phyloP scores from a whole-genome alignment of 805 yeast genomes.

The Pichia deserticola region DNA sequence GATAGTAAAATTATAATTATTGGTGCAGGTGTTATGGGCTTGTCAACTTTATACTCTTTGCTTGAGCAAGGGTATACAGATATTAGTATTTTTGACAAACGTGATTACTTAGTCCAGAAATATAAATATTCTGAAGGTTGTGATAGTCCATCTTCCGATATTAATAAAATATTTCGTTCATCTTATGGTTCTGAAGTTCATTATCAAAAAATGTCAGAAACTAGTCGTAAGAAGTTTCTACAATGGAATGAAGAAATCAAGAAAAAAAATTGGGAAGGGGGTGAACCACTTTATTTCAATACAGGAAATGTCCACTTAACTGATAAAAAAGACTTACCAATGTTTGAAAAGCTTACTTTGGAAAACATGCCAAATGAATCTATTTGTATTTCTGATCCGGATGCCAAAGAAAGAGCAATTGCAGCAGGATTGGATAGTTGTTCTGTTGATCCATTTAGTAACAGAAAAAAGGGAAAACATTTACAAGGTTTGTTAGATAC shows the following conservation, averaged over 20 bases:
- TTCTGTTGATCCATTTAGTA: constrained; percentile 14
- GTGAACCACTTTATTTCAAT: constrained; percentile 14
- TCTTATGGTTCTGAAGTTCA: constrained; percentile 14
- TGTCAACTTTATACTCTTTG: constrained; percentile 32
- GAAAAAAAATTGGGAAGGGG: constrained; percentile 12
- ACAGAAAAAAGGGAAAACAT: constrained; percentile 9
- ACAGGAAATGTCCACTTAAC: constrained; percentile 14
- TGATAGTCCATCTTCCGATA: constrained; percentile 19
- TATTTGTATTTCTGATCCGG: constrained; percentile 10
- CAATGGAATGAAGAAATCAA: constrained; percentile 16
- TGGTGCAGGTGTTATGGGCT: constrained; percentile 47
- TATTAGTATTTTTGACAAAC: constrained; percentile 15
- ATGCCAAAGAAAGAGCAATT: constrained; percentile 17
- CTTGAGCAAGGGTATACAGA: constrained; percentile 14
- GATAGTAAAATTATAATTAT: constrained; percentile 26
- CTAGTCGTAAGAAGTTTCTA: constrained; percentile 13
- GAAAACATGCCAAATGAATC: constrained; percentile 11
- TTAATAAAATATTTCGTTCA: constrained; percentile 17
- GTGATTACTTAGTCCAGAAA: constrained; percentile 11
- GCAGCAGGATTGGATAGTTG: constrained; percentile 9
- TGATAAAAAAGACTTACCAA: constrained; percentile 5
- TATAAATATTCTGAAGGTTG: constrained; percentile 16
- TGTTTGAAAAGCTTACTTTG: constrained; percentile 11
- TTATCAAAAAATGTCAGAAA: constrained; percentile 15
- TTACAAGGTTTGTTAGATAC: constrained; percentile 24